Evolutionary conservation across 371 early-diverging fungal genomes (phyloP).

Genomic region (Rhizopus stolonifer): DNA sequence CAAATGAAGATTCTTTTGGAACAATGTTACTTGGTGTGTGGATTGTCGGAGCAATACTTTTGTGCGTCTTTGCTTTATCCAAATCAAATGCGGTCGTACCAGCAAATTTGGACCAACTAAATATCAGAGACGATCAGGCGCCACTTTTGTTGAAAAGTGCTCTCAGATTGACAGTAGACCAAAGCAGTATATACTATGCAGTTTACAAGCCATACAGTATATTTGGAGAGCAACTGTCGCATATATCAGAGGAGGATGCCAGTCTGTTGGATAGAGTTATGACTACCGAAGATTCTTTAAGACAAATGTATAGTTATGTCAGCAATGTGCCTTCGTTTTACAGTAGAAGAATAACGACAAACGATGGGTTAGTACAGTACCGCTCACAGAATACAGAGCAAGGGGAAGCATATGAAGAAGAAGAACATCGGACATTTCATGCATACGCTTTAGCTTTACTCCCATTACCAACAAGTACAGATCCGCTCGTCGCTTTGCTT

Average conservation of each 20-base stretch:
- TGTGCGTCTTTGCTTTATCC: slow-evolving; percentile 4
- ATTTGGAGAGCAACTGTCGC: slow-evolving; percentile 46
- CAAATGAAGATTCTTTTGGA: slow-evolving; percentile 2
- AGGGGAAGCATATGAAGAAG: not conserved
- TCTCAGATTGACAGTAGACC: slow-evolving; percentile 19
- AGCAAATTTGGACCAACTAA: slow-evolving; percentile 13
- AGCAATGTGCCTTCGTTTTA: slow-evolving; percentile 21
- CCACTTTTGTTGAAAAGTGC: slow-evolving; percentile 38
- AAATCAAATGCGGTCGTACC: slow-evolving; percentile 10
- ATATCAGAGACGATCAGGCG: slow-evolving; percentile 33
- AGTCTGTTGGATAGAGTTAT: slow-evolving; percentile 33
- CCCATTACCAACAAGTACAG: slow-evolving; percentile 28
- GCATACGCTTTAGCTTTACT: slow-evolving; percentile 32
- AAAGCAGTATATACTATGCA: slow-evolving; percentile 13
- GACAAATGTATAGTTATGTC: slow-evolving; percentile 19
- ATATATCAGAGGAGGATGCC: slow-evolving; percentile 44
- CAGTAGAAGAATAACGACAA: slow-evolving; percentile 1
- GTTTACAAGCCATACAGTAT: slow-evolving; percentile 44
- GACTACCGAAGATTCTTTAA: slow-evolving; percentile 22
- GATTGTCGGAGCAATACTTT: slow-evolving; percentile 6
- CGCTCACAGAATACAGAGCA: slow-evolving; percentile 3
- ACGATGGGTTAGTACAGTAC: slow-evolving; percentile 3
- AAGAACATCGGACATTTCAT: slow-evolving; percentile 9
- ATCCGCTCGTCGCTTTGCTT: slow-evolving; percentile 27
- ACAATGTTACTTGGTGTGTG: slow-evolving; percentile 3